Evolutionary conservation across 768 basidiomycete species (phyloP), one percentile per base, ranked within the genome.

Genomic region (Rhizopogon vesiculosus): DNA sequence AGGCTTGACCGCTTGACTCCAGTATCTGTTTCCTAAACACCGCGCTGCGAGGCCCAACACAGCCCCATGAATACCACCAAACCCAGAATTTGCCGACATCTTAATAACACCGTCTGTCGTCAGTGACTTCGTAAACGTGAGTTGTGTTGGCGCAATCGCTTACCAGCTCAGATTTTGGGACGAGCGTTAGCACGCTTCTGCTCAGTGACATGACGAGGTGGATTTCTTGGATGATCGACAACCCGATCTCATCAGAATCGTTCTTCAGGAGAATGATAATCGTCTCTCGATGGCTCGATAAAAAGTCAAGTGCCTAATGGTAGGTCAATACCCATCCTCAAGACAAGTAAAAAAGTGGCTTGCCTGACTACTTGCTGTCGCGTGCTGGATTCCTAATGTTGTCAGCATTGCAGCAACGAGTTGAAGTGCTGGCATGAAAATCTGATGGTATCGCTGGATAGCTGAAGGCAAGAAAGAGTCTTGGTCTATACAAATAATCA

Each of bases 401-500:
- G 91, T 83, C 31, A 96, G 72, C 54, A 92, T 81, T 7, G 84
- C 86, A 54, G 85, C 80, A 12, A 91, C 78, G 18, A 97, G 78
- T 67, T 97, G 93, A 42, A 98, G 67, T 5, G 88, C 86, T 0
- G 93, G 94, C 72, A 93, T 82, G 62, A 97, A 79, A 1, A 97
- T 70, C 64, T 97, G 94, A 63, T 97, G 93, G 66, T 97, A 94
- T 38, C 96, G 84, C 53, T 91, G 86, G 18, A 93, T 81, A 1
- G 90, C 90, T 0, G 89, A 87, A 5, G 93, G 93, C 10, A 95
- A 76, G 77, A 95, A 94, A n/a, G 84, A 82, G 61, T 92, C 87
- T 41, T 83, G 81, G 61, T 93, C 93, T 94, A 43, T 13, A 3
- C 25, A 16, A 59, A 45, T 52, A 42, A 58, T 46, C 33, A 38